phyloP scores from a whole-genome alignment of 2,329 filamentous ascomycete species.

The Fusarium paranaense region DNA sequence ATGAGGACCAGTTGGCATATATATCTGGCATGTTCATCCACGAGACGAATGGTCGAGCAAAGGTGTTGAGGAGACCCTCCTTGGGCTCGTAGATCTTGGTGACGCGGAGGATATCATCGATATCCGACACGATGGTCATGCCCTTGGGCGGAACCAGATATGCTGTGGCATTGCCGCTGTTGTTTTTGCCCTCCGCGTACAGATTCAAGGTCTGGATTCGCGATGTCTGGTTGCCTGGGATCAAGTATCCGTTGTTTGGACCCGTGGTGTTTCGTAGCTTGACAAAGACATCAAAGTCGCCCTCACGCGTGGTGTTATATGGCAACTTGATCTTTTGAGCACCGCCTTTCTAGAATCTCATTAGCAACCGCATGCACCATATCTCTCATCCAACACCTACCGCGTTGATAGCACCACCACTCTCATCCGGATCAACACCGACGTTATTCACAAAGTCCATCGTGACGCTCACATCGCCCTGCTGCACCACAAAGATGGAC shows the following conservation, averaged over 20 bases:
- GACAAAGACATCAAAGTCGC: constrained; percentile 81
- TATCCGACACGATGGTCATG: constrained; percentile 79
- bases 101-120: constrained; percentile 83
- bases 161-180: constrained; percentile 78
- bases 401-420: constrained; percentile 63
- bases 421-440: constrained; percentile 62
- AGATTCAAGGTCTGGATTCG: constrained; percentile 76
- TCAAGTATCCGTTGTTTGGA: constrained; percentile 59
- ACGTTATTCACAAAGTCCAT: constrained; percentile 66
- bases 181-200: constrained; percentile 70
- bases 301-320: constrained; percentile 72
- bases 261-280: constrained; percentile 69
- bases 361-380: constrained; percentile 3
- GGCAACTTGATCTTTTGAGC: constrained; percentile 73
- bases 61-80: constrained; percentile 81
- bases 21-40: constrained; percentile 87
- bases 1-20: constrained; percentile 80
- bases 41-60: constrained; percentile 74
- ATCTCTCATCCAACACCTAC: constrained; percentile 31
- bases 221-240: constrained; percentile 72
- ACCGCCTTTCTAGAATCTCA: constrained; percentile 59
- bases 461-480: constrained; percentile 71
- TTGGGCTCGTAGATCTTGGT: constrained; percentile 84
- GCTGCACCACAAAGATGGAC: constrained; percentile 81
- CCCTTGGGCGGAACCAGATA: constrained; percentile 79